These are phyloP conservation scores for Chytriomyces confervae DNA, from an alignment of 192 early-diverging fungal species.

Conservation along the genomic window DNA sequence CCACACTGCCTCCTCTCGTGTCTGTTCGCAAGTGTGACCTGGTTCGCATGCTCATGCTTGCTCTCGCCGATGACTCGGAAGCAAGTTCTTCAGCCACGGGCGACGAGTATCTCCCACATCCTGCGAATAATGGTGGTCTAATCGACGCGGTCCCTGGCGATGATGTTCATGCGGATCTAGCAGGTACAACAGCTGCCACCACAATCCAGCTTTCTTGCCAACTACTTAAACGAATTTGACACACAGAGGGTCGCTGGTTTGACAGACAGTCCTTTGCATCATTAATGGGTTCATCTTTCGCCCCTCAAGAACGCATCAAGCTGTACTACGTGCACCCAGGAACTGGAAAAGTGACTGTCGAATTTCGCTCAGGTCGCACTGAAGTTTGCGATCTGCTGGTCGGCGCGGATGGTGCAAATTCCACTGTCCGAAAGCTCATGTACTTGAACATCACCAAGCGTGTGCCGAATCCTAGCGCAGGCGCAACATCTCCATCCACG, in stretches of 20 bases:
- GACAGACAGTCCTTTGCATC: slow-evolving; percentile 45
- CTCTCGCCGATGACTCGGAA: slow-evolving; percentile 46
- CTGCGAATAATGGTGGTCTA: slow-evolving; percentile 46
- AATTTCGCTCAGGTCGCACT: slow-evolving; percentile 49
- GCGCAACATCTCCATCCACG: neutral
- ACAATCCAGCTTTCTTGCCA: neutral
- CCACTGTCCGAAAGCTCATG: slow-evolving; percentile 53
- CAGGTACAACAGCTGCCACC: slow-evolving; percentile 13
- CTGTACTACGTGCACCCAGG: slow-evolving; percentile 48
- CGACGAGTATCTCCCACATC: slow-evolving; percentile 32
- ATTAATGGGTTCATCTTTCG: slow-evolving; percentile 37
- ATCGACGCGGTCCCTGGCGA: slow-evolving; percentile 15
- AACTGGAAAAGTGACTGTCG: slow-evolving; percentile 47
- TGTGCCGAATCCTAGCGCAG: neutral
- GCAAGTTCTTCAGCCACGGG: slow-evolving; percentile 10
- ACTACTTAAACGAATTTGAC: neutral
- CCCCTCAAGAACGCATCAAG: slow-evolving; percentile 49
- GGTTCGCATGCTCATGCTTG: slow-evolving; percentile 53
- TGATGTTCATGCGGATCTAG: slow-evolving; percentile 49
- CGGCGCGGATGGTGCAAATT: slow-evolving; percentile 57
- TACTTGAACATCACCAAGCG: slow-evolving; percentile 22
- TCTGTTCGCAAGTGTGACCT: slow-evolving; percentile 53
- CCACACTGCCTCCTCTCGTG: slow-evolving; percentile 51
- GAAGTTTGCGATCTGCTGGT: slow-evolving; percentile 50
- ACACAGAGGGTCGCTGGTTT: slow-evolving; percentile 43